Conservation (phyloP, 495 filamentous ascomycete species). For the Talaromyces trachyspermus region DNA sequence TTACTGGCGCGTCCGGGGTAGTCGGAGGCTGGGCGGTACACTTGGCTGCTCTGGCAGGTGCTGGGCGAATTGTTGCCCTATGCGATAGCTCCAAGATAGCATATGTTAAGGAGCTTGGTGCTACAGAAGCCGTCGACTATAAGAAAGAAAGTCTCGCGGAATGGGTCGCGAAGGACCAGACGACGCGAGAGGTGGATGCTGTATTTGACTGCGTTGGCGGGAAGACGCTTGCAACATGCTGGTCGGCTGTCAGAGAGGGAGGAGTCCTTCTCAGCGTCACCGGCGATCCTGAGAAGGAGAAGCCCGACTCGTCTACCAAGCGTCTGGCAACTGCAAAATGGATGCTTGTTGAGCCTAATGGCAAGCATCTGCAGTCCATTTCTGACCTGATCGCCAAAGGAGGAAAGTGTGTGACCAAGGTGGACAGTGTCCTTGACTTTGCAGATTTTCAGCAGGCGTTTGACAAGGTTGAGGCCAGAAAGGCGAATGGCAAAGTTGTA, state of each 20-base stretch:
- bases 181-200: constrained; percentile 31
- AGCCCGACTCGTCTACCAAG: neutral
- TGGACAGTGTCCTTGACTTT: constrained; percentile 43
- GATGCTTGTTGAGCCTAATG: constrained; percentile 25
- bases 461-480: constrained; percentile 33
- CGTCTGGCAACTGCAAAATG: neutral
- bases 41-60: constrained; percentile 39
- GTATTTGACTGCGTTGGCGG: constrained; percentile 47
- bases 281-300: neutral
- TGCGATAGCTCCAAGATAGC: neutral
- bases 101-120: constrained; percentile 35
- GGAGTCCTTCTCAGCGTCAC: constrained; percentile 44
- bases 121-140: constrained; percentile 41
- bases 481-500: constrained; percentile 36
- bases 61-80: constrained; percentile 30
- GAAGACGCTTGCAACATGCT: constrained; percentile 34
- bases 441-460: constrained; percentile 28
- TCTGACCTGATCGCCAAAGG: constrained; percentile 32
- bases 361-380: constrained; percentile 33
- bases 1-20: constrained; percentile 44
- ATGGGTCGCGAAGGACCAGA: constrained; percentile 24
- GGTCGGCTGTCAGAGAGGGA: constrained; percentile 35
- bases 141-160: constrained; percentile 19
- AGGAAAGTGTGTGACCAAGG: constrained; percentile 25
- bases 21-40: constrained; percentile 53